These are phyloP conservation scores for Colletotrichum sp. DNA, from an alignment of 2,329 filamentous ascomycete species.

Conservation along the genomic window DNA sequence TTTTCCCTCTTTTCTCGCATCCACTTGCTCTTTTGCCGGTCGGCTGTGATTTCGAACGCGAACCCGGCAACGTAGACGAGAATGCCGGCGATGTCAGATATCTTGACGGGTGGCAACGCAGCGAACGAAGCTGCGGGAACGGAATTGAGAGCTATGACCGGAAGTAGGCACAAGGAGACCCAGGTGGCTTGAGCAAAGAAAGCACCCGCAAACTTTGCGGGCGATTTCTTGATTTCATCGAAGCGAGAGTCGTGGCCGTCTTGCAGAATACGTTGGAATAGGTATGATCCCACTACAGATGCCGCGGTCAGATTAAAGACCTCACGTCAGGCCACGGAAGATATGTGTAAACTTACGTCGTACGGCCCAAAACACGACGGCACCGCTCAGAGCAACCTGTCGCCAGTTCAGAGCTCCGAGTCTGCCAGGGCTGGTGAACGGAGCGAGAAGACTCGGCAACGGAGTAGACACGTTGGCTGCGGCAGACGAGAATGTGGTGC, in stretches of 20 bases:
- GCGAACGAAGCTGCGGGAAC: conserved; percentile 60
- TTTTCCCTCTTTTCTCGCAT: conserved; percentile 64
- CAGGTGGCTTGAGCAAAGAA: conserved; percentile 66
- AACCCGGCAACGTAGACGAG: conserved; percentile 64
- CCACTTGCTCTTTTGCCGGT: conserved; percentile 69
- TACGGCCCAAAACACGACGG: conserved; percentile 61
- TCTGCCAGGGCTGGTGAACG: conserved; percentile 45
- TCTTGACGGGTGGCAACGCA: conserved; percentile 48
- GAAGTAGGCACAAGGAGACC: conserved; percentile 71
- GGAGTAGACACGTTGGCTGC: conserved; percentile 38
- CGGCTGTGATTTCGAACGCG: conserved; percentile 64
- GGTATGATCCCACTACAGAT: conserved; percentile 62
- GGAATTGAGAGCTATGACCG: conserved; percentile 67
- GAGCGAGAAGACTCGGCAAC: conserved; percentile 50
- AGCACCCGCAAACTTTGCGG: conserved; percentile 37
- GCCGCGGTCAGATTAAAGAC: not conserved
- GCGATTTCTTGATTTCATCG: conserved; percentile 41
- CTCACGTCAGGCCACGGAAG: not conserved
- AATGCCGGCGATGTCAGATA: conserved; percentile 62
- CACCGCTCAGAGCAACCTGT: conserved; percentile 43
- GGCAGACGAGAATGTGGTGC: conserved; percentile 52
- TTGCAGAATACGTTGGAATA: conserved; percentile 65
- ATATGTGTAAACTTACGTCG: conserved; percentile 50
- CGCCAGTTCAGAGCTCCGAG: conserved; percentile 64
- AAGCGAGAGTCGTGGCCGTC: conserved; percentile 63